These are phyloP conservation scores for Fusarium virguliforme DNA, from an alignment of 2,329 filamentous ascomycete genomes.

Conservation along the genomic window DNA sequence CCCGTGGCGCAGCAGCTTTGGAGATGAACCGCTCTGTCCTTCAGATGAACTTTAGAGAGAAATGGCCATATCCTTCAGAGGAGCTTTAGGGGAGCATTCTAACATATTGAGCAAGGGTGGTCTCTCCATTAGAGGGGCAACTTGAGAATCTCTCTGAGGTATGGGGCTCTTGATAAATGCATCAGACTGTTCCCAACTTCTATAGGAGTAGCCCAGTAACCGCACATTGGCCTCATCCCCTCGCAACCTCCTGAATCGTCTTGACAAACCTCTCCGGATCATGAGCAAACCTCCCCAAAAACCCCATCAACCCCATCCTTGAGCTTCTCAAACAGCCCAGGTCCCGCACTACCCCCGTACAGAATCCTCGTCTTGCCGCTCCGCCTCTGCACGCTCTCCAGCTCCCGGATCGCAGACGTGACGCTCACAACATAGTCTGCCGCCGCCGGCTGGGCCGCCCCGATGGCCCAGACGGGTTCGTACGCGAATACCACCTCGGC, in stretches of 20 bases:
- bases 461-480: constrained; percentile 92
- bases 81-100: too few relatives aligned
- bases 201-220: too few relatives aligned
- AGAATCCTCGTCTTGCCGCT: constrained; percentile 77
- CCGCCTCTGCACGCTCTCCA: constrained; percentile 67
- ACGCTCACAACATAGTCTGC: constrained; percentile 82
- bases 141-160: too few relatives aligned
- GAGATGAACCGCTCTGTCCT: too few relatives aligned
- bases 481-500: constrained; percentile 85
- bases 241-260: constrained; percentile 80
- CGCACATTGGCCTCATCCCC: constrained; percentile 49
- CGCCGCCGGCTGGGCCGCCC: constrained; percentile 79
- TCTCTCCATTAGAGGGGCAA: too few relatives aligned
- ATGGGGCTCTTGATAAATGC: too few relatives aligned
- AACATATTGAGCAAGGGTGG: too few relatives aligned
- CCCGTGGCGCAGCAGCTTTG: too few relatives aligned
- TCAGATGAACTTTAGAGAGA: too few relatives aligned
- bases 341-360: constrained; percentile 88
- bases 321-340: constrained; percentile 80
- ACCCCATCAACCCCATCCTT: constrained; percentile 82
- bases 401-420: constrained; percentile 72
- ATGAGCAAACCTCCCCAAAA: constrained; percentile 86
- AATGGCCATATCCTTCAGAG: too few relatives aligned
- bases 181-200: too few relatives aligned
- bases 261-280: constrained; percentile 79